Percentiles rank a stretch among this genome's conserved stretches.
phyloP scores from a whole-genome alignment of 257 asterid species.

The Nicotiana sylvestris region DNA sequence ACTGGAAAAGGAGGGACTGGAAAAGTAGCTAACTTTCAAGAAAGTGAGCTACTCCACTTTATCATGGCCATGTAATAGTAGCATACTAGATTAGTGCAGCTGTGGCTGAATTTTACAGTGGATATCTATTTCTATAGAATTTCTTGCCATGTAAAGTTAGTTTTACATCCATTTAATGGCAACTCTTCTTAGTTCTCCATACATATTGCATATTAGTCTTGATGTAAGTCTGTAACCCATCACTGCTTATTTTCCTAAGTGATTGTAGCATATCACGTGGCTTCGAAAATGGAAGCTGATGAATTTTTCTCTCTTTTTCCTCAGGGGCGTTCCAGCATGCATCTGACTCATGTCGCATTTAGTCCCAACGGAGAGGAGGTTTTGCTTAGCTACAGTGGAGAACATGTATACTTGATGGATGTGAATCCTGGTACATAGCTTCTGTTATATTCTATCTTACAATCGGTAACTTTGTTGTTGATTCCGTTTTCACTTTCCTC shows the following conservation, averaged over 20 bases:
- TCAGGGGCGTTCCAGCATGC: slow-evolving; percentile 78
- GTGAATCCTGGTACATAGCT: slow-evolving; percentile 52
- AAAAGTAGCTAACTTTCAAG: too few species aligned
- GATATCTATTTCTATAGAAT: neutral
- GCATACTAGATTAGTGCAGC: neutral
- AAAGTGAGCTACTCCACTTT: too few species aligned
- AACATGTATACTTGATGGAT: slow-evolving; percentile 94
- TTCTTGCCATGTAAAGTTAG: neutral
- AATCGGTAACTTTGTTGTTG: neutral
- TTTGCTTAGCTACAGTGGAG: slow-evolving; percentile 94
- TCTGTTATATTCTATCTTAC: neutral
- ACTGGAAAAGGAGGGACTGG: too few species aligned
- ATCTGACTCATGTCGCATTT: slow-evolving; percentile 85
- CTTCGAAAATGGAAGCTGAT: slow-evolving; percentile 8
- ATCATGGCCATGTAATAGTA: neutral
- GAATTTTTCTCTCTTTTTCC: slow-evolving; percentile 18
- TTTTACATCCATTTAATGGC: neutral
- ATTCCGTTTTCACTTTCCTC: neutral
- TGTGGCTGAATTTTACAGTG: neutral
- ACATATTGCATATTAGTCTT: neutral
- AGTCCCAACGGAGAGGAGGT: slow-evolving; percentile 92
- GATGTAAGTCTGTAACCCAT: neutral
- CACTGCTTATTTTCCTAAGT: neutral
- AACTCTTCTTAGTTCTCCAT: neutral
- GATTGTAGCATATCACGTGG: neutral